phyloP scores from a whole-genome alignment of 495 filamentous ascomycete genomes.

The Aspergillus egyptiacus region DNA sequence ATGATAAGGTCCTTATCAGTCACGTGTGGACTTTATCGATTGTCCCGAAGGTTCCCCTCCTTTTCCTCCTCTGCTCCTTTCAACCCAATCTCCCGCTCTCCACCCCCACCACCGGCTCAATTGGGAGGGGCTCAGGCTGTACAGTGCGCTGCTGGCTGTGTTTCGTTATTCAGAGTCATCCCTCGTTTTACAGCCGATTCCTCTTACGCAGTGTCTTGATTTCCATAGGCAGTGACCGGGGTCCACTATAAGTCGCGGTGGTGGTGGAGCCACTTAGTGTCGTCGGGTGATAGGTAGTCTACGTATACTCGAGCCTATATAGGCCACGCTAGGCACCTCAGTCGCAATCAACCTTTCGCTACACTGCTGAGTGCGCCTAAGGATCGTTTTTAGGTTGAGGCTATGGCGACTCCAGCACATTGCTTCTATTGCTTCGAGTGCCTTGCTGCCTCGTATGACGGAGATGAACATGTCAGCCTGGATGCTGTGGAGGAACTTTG shows the following conservation, averaged over 20 bases:
- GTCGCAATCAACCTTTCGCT: background rate
- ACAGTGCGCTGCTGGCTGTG: constrained; percentile 4
- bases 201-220: constrained; percentile 8
- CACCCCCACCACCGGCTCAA: constrained; percentile 6
- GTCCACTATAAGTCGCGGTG: background rate
- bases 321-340: background rate
- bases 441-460: constrained; percentile 60
- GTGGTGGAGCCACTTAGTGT: constrained; percentile 4
- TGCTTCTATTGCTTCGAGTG: constrained; percentile 90
- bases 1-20: background rate
- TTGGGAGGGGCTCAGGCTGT: background rate
- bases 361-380: background rate
- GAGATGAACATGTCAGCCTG: constrained; percentile 53
- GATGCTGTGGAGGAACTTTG: constrained; percentile 66
- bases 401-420: constrained; percentile 77
- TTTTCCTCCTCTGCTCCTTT: background rate
- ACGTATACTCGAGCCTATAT: background rate
- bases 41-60: background rate
- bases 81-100: background rate
- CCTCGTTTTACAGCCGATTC: background rate
- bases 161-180: background rate
- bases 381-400: background rate
- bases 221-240: background rate
- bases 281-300: too few relatives aligned
- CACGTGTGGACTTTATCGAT: constrained; percentile 1